Percentiles rank a stretch among this genome's conserved stretches.
phyloP scores from a whole-genome alignment of 2,329 filamentous ascomycete species.

The Chaetothyriales sp. region DNA sequence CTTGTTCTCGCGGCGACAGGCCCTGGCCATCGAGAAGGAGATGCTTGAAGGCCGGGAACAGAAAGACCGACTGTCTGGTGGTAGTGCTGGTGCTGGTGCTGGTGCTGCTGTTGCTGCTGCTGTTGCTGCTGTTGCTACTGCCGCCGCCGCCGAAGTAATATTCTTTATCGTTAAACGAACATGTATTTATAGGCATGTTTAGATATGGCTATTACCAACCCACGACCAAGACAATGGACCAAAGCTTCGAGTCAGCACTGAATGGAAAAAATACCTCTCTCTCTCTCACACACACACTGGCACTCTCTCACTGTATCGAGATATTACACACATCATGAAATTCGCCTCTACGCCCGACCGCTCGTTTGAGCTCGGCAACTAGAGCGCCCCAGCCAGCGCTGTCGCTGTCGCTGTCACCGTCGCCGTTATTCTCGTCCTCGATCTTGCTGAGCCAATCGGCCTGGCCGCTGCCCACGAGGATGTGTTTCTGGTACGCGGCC shows the following conservation, averaged over 20 bases:
- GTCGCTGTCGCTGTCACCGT: conserved; percentile 11
- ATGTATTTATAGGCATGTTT: conserved; percentile 60
- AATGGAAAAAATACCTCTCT: no score
- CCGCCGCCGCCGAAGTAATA: background rate
- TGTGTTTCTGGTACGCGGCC: conserved; percentile 62
- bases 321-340: conserved; percentile 60
- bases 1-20: conserved; percentile 22
- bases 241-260: background rate
- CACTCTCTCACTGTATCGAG: conserved; percentile 3
- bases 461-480: conserved; percentile 68
- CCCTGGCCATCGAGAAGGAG: conserved; percentile 32
- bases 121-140: conserved; percentile 3
- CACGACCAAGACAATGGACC: background rate
- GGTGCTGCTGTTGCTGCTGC: conserved; percentile 1
- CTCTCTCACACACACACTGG: no score
- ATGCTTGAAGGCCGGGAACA: conserved; percentile 74
- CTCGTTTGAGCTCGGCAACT: conserved; percentile 51
- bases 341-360: conserved; percentile 50
- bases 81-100: background rate
- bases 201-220: conserved; percentile 55
- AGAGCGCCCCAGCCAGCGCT: conserved; percentile 27
- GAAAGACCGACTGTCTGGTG: conserved; percentile 43
- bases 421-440: conserved; percentile 55
- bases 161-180: conserved; percentile 42
- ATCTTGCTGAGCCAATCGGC: conserved; percentile 71